Base-by-base conservation (phyloP, 2,329 filamentous ascomycete genomes). In the Botrytis cinerea region DNA sequence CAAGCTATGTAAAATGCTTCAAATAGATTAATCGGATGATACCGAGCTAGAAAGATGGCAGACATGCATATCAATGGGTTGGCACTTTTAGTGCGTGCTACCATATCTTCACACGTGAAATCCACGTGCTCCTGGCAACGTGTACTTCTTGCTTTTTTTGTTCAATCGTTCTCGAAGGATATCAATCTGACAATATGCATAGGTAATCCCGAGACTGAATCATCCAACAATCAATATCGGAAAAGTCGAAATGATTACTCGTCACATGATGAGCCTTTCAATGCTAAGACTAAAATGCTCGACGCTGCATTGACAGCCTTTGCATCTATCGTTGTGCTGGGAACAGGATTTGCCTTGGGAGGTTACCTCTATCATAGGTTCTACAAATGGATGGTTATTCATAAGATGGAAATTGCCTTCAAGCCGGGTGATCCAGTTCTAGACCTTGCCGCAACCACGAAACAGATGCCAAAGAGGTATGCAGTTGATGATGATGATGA, bases 391-490 rank as follows among this genome's bases (percentile, higher is more conserved):
- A 84, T 97, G 73, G 94, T 98, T 43, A 85, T 98, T n/a, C 85
- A 90, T 76, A 99, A 99, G 84, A 98, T 99, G 86, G 89, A 93
- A 77, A 92, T 92, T 78, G 96, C 96, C 38, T 99, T 99, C 82
- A 87, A 92, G 73, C 94, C 95, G 1, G 96, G 96, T 18, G 96
- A 99, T 81, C 95, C 94, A 1, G 94, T 95, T 40, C 88, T 95
- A 28, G 95, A 93, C 73, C 85, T 97, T 63, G 94, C 94, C 2
- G 91, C 92, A 40, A 85, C 87, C 75, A 88, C 84, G 77, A 91
- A 87, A 79, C 86, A 87, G 76, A 84, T 86, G 71, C 88, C 85
- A 18, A 83, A 78, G 59, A 54, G 75, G 12, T 66, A 75, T 6
- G 83, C 84, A 18, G 46, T 66, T 45, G 48, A 71, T 1, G 73